phyloP scores from a whole-genome alignment of 129 eudicot genomes.

The Artemisia annua region DNA sequence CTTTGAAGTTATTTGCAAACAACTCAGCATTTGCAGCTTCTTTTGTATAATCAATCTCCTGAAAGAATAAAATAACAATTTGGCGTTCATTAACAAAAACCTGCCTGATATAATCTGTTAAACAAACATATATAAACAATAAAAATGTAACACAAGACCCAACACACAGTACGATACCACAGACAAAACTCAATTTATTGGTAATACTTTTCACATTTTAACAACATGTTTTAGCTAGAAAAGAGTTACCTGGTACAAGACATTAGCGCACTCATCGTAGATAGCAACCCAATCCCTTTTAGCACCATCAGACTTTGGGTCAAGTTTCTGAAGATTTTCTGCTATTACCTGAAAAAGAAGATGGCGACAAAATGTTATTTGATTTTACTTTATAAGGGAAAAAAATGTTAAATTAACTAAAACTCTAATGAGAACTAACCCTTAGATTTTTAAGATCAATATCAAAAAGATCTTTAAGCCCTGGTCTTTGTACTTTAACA shows the following conservation, averaged over 20 bases:
- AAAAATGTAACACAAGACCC: background rate
- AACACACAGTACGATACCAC: background rate
- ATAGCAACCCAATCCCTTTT: constrained; percentile 99
- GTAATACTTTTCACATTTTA: background rate
- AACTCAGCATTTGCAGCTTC: constrained; percentile 95
- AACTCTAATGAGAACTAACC: constrained; percentile 45
- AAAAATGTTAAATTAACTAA: constrained; percentile 1
- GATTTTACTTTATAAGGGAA: background rate
- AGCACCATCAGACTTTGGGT: constrained; percentile 99
- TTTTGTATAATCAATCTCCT: constrained; percentile 96
- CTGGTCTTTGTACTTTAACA: constrained; percentile 98
- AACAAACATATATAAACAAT: background rate
- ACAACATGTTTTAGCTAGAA: constrained; percentile 6
- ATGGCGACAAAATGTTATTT: background rate
- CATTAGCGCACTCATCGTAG: constrained; percentile 97
- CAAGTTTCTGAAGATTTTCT: constrained; percentile 95
- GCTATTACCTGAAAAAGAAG: constrained; percentile 70
- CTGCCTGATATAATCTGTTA: background rate
- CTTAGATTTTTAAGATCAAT: constrained; percentile 95
- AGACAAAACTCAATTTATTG: background rate
- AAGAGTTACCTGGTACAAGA: constrained; percentile 75
- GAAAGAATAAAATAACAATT: constrained; percentile 17
- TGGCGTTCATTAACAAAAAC: constrained; percentile 11
- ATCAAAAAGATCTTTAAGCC: constrained; percentile 91
- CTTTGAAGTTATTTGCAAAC: constrained; percentile 79